Evolutionary conservation across 192 early-diverging fungal genomes (phyloP).

Genomic region (Dissophora ornata): DNA sequence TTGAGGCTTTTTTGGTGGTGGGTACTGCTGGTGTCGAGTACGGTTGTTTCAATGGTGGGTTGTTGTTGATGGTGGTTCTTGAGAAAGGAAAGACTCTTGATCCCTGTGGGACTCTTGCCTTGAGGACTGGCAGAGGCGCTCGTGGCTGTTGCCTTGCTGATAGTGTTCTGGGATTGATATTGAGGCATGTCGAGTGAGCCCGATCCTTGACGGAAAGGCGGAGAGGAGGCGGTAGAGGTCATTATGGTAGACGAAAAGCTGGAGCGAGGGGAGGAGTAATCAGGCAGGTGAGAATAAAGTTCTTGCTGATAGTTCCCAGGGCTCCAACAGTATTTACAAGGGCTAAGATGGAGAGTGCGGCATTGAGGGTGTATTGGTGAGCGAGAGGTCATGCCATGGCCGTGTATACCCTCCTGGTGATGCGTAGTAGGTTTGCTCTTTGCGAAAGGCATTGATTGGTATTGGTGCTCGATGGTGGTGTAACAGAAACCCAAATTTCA

Average conservation of each 20-base stretch:
- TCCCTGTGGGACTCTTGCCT: neutral
- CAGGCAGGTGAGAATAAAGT: neutral
- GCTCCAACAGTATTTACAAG: neutral
- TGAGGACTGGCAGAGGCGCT: neutral
- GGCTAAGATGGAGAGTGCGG: too few relatives aligned
- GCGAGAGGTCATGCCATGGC: too few relatives aligned
- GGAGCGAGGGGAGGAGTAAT: neutral
- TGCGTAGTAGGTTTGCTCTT: too few relatives aligned
- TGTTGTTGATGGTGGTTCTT: neutral
- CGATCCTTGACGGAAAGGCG: neutral
- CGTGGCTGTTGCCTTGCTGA: neutral
- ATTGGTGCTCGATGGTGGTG: too few relatives aligned
- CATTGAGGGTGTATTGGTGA: too few relatives aligned
- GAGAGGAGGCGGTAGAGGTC: neutral
- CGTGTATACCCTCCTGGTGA: too few relatives aligned
- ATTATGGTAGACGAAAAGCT: neutral
- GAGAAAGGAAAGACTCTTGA: slow-evolving; percentile 13
- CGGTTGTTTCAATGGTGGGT: neutral
- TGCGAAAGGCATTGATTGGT: too few relatives aligned
- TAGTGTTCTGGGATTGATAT: neutral
- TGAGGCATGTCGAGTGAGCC: neutral
- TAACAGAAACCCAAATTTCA: too few relatives aligned
- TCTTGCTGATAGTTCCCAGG: neutral
- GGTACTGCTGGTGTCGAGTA: neutral
- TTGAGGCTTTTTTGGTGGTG: neutral